Evolutionary conservation across 2,329 filamentous ascomycete genomes (phyloP), one percentile per base, ranked within the genome.

Genomic region (Coniochaeta sp.): DNA sequence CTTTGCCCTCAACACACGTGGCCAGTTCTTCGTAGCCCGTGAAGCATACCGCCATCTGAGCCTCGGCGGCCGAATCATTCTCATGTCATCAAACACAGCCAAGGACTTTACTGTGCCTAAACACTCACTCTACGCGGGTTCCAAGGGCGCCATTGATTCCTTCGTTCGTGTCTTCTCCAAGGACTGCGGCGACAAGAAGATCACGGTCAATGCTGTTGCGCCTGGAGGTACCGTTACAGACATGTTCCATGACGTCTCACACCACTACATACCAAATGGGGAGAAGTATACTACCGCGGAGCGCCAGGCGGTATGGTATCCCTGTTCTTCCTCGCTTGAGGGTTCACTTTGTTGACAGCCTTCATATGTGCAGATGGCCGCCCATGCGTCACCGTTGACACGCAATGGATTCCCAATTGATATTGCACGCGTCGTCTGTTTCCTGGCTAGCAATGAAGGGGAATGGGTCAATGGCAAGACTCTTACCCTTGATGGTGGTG

Each of bases 111-210:
- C 83, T 57, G 87, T 91, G 19, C 86, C 86, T 62, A 84, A 86
- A 69, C 89, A 91, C 72, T 81, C 86, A 16, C 80, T 92, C 56
- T 92, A 92, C 79, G 89, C 88, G 24, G 88, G 85, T 16, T 85
- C 81, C 72, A 92, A 92, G 79, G 89, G 88, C 67, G 85, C 89
- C 40, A 87, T 91, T 62, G 89, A 91, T 74, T 88, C 87, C 12
- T 90, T 91, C 73, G 87, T 89, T 66, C 87, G 89, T 71, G 86
- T 83, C 67, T 17, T 52, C 31, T 38, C 34, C 16, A 74, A 81
- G 70, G 85, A 88, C 74, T 83, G 81, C 64, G 83, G 86, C 60
- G 82, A 87, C 77, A 79, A 83, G 65, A 83, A 82, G 58, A 84
- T 86, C 69, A 86, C 83, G 0, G 84, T 87, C 70, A 87, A 87